These are phyloP conservation scores for Scleroderma citrinum DNA, from an alignment of 768 basidiomycete species.

Conservation along the genomic window DNA sequence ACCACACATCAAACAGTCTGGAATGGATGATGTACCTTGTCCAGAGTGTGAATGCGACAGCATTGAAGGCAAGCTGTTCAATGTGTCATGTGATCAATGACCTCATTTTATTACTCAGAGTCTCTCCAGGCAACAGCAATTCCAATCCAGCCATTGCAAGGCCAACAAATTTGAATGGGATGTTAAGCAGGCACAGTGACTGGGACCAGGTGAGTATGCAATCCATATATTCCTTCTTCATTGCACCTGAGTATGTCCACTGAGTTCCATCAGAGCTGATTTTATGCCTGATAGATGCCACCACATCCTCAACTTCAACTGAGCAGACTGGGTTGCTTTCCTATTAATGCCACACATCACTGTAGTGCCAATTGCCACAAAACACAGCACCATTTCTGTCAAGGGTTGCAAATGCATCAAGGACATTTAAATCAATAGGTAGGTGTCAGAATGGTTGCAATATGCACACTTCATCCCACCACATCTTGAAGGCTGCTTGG, in stretches of 20 bases:
- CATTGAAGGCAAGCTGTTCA: not conserved
- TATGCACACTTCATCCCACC: not conserved
- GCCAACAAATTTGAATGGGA: not conserved
- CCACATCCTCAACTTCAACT: constrained; percentile 14
- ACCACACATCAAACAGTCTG: no score
- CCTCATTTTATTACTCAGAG: not conserved
- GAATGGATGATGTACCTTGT: not conserved
- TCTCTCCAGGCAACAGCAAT: not conserved
- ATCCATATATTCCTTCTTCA: constrained; percentile 3
- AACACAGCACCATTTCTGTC: constrained; percentile 21
- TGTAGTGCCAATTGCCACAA: constrained; percentile 18
- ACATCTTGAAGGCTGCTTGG: not conserved
- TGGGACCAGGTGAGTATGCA: not conserved
- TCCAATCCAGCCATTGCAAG: not conserved
- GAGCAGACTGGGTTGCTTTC: constrained; percentile 26
- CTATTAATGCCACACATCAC: constrained; percentile 17
- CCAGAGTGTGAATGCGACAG: not conserved
- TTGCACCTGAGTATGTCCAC: constrained; percentile 24
- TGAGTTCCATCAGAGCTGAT: constrained; percentile 13
- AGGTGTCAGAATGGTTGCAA: not conserved
- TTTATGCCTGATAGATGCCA: constrained; percentile 22
- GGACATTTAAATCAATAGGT: not conserved
- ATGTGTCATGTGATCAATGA: not conserved
- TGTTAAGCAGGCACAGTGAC: not conserved
- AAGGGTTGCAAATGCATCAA: not conserved